These are phyloP conservation scores for Penicillium sp. DNA, from an alignment of 2,329 filamentous ascomycete species.

Conservation along the genomic window DNA sequence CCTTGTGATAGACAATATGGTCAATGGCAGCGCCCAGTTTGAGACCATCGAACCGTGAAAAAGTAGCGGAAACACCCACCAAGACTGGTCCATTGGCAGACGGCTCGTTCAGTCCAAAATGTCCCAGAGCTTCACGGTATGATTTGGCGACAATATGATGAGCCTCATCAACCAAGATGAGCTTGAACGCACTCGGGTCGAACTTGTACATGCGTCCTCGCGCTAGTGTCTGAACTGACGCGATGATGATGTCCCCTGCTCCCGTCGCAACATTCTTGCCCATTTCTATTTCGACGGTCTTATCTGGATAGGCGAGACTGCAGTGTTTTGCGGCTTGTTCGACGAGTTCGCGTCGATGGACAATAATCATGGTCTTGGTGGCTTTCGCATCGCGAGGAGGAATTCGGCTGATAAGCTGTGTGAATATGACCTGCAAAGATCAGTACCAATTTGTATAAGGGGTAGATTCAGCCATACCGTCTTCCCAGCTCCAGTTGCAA, in stretches of 20 bases:
- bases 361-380: slow-evolving; percentile 82
- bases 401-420: slow-evolving; percentile 82
- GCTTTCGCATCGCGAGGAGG: slow-evolving; percentile 55
- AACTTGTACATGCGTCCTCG: slow-evolving; percentile 81
- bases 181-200: slow-evolving; percentile 74
- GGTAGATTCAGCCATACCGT: slow-evolving; percentile 57
- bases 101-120: slow-evolving; percentile 68
- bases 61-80: slow-evolving; percentile 84
- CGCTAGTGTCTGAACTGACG: slow-evolving; percentile 80
- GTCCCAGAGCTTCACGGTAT: slow-evolving; percentile 71
- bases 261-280: slow-evolving; percentile 73
- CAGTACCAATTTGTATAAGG: not conserved
- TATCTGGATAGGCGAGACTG: slow-evolving; percentile 71
- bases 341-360: slow-evolving; percentile 87
- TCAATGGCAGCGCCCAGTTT: slow-evolving; percentile 82
- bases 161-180: slow-evolving; percentile 91
- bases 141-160: slow-evolving; percentile 88
- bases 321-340: slow-evolving; percentile 92
- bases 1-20: slow-evolving; percentile 92
- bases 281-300: slow-evolving; percentile 89
- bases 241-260: slow-evolving; percentile 85
- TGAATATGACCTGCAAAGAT: slow-evolving; percentile 76
- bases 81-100: slow-evolving; percentile 60
- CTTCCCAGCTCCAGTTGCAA: slow-evolving; percentile 87
- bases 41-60: slow-evolving; percentile 78